Base-by-base conservation (phyloP, 2,329 filamentous ascomycete genomes). In the Fusarium falciforme region DNA sequence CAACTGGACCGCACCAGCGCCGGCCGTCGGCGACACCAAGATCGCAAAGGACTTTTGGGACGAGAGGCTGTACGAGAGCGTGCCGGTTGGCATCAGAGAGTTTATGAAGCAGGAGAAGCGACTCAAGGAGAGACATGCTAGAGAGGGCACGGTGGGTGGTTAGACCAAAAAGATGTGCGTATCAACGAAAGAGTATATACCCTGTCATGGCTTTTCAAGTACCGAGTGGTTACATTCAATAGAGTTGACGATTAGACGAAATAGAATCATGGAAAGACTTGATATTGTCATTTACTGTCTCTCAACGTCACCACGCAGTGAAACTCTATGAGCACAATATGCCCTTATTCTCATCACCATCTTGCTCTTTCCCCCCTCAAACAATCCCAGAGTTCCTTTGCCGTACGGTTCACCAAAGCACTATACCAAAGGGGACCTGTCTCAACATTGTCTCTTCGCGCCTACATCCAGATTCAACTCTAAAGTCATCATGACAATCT, bases 71-170 rank as follows among this genome's bases (percentile, higher is more conserved):
- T 97, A 97, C 78, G 89, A 90, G 59, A 90, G 90, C 75, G 91
- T 99, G 61, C 96, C 96, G 0, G 93, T 98, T 11, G 96, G 96
- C 0, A 98, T 99, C 74, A 88, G 94, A 71, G 96, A 98, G 82
- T 99, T 99, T 79, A 98, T 99, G 96, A 94, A 93, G 86, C 95
- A 93, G 69, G 96, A 99, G 86, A 98, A 98, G 88, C 92, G 87
- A 82, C 83, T 99, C 70, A 96, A 94, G 83, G 88, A 93, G 82
- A 93, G 90, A 82, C 93, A 95, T 80, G 82, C 84, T 77, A 84
- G 86, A 61, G 90, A 91, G 64, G 85, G 87, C n/a, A 85, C 84
- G 2, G 61, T 80, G n/a, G 85, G 85, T 2, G 84, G 83, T n/a
- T 87, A 38, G 52, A 47, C 17, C 7, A 35, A 52, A 52, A 27